Percentiles rank a stretch among this genome's conserved stretches.
These are phyloP conservation scores for Microcyclospora pomicola DNA, from an alignment of 2,329 filamentous ascomycete genomes.

Conservation along the genomic window DNA sequence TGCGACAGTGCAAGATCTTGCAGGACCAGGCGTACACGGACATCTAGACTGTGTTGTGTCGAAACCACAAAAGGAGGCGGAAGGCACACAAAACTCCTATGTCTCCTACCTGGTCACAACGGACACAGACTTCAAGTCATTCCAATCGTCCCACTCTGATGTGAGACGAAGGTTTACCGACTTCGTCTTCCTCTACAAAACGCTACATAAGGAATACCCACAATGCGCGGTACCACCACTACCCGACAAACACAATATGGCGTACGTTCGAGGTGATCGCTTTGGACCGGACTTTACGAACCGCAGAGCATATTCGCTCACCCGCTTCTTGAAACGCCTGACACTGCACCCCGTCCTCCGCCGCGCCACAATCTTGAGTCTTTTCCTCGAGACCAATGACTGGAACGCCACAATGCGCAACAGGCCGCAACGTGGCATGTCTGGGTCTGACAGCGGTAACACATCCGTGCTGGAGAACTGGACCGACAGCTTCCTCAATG, in stretches of 20 bases:
- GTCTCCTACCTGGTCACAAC: slow-evolving; percentile 92
- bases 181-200: slow-evolving; percentile 92
- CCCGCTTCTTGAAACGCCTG: slow-evolving; percentile 78
- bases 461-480: slow-evolving; percentile 84
- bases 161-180: slow-evolving; percentile 92
- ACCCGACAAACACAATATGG: slow-evolving; percentile 98
- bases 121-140: slow-evolving; percentile 83
- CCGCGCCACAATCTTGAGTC: slow-evolving; percentile 66
- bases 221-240: slow-evolving; percentile 86
- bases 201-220: slow-evolving; percentile 73
- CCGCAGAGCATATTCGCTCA: slow-evolving; percentile 75
- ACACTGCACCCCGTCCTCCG: slow-evolving; percentile 81
- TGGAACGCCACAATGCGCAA: slow-evolving; percentile 95
- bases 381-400: slow-evolving; percentile 82
- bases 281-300: slow-evolving; percentile 88
- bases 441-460: slow-evolving; percentile 30
- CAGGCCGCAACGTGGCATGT: slow-evolving; percentile 49
- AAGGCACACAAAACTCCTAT: slow-evolving; percentile 92
- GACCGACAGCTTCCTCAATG: slow-evolving; percentile 92
- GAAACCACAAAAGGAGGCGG: slow-evolving; percentile 82
- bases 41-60: slow-evolving; percentile 71
- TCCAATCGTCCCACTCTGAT: slow-evolving; percentile 64
- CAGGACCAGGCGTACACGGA: slow-evolving; percentile 53
- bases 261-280: slow-evolving; percentile 90
- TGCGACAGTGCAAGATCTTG: slow-evolving; percentile 43